Conservation (phyloP, 2,329 filamentous ascomycete genomes). For the Claviceps maximensis region DNA sequence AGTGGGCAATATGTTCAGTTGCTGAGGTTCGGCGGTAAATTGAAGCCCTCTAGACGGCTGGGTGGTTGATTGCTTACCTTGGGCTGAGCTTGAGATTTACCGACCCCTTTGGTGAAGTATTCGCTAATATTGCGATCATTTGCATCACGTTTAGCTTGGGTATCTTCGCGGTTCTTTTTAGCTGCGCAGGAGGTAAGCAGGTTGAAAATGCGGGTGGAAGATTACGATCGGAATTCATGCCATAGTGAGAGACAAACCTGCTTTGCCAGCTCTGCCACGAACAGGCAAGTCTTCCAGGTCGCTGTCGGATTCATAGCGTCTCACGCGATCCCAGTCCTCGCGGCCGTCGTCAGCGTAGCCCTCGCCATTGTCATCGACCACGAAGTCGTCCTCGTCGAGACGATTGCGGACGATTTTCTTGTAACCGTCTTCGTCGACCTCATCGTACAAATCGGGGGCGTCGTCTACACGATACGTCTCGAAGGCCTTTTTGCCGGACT, state of each 20-base stretch:
- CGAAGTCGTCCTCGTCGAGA: slow-evolving; percentile 90
- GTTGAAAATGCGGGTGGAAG: not conserved
- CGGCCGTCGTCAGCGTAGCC: slow-evolving; percentile 94
- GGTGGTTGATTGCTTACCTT: slow-evolving; percentile 46
- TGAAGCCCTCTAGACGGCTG: not conserved
- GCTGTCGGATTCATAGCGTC: slow-evolving; percentile 58
- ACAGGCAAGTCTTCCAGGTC: slow-evolving; percentile 33
- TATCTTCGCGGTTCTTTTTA: slow-evolving; percentile 80
- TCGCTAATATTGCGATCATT: slow-evolving; percentile 87
- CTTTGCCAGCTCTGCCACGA: slow-evolving; percentile 36
- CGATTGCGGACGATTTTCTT: slow-evolving; percentile 87
- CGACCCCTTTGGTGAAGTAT: slow-evolving; percentile 74
- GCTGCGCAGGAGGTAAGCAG: slow-evolving; percentile 30
- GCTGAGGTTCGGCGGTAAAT: not conserved
- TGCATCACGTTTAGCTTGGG: slow-evolving; percentile 71
- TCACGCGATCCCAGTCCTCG: slow-evolving; percentile 78
- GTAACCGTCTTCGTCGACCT: slow-evolving; percentile 93
- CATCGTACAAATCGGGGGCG: slow-evolving; percentile 77
- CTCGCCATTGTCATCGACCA: slow-evolving; percentile 95
- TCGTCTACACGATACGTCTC: slow-evolving; percentile 79
- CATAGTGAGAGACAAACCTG: slow-evolving; percentile 25
- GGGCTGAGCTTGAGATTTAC: slow-evolving; percentile 55
- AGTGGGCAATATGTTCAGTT: not conserved
- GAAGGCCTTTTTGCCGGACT: slow-evolving; percentile 82
- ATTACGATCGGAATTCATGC: slow-evolving; percentile 1